Percentiles rank a stretch among this genome's conserved stretches.
Conservation (phyloP, 2,329 filamentous ascomycete species). For the Verticillium alfalfae region DNA sequence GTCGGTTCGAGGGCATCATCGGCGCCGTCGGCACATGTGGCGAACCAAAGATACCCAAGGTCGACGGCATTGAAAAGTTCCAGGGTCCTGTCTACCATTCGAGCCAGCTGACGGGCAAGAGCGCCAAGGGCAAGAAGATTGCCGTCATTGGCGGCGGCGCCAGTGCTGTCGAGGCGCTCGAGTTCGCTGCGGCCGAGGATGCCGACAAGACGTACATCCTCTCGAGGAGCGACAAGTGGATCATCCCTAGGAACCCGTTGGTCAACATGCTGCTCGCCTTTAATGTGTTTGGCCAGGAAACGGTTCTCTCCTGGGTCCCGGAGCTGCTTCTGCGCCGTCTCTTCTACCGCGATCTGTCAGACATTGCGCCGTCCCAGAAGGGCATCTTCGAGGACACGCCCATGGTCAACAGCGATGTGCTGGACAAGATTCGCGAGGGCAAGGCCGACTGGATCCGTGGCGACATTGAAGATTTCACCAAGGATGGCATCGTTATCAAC, state of each 20-base stretch:
- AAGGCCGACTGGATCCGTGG: conserved; percentile 75
- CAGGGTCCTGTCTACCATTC: conserved; percentile 71
- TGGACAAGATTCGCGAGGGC: conserved; percentile 67
- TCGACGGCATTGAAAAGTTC: conserved; percentile 68
- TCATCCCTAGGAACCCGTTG: conserved; percentile 74
- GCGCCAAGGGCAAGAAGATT: conserved; percentile 69
- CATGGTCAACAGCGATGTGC: conserved; percentile 80
- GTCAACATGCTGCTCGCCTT: conserved; percentile 68
- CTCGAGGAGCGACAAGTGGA: conserved; percentile 78
- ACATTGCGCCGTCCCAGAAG: conserved; percentile 63
- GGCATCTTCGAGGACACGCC: conserved; percentile 80
- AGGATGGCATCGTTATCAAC: conserved; percentile 65
- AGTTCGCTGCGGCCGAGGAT: conserved; percentile 65
- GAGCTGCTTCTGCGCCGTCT: conserved; percentile 68
- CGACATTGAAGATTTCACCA: conserved; percentile 64
- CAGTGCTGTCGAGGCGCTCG: conserved; percentile 75
- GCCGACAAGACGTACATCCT: conserved; percentile 68
- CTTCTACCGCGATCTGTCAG: conserved; percentile 77
- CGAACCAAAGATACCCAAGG: conserved; percentile 65
- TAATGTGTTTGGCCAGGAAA: conserved; percentile 78
- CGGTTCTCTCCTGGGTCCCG: conserved; percentile 69
- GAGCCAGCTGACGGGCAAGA: conserved; percentile 64
- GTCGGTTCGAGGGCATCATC: conserved; percentile 73
- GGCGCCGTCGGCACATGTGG: conserved; percentile 77
- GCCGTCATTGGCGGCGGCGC: conserved; percentile 75